Evolutionary conservation across 225 moss, liverwort and hornwort genomes (phyloP).

Genomic region (Pleurozium schreberi): DNA sequence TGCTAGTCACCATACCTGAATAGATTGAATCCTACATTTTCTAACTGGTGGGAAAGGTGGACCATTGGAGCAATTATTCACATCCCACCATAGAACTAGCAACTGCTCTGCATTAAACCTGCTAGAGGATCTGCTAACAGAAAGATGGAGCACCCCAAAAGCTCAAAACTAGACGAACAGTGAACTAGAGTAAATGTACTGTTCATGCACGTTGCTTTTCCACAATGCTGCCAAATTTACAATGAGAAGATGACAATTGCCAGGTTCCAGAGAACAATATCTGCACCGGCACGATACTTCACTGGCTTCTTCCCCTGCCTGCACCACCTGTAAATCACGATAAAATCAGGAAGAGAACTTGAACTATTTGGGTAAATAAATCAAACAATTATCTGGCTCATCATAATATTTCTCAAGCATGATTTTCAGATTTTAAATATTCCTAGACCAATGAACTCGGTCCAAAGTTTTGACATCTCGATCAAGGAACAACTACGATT

Average conservation of each 20-base stretch:
- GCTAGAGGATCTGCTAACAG: not conserved
- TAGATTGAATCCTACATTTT: conserved; percentile 1
- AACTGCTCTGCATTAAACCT: not conserved
- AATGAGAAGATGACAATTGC: not conserved
- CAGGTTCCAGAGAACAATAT: not conserved
- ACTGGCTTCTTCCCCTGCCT: conserved; percentile 43
- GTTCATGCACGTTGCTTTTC: not conserved
- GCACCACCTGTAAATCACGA: conserved; percentile 22
- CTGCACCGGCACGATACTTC: not conserved
- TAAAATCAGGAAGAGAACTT: not conserved
- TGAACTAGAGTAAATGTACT: not conserved
- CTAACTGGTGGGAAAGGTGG: not conserved
- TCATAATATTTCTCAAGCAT: not conserved
- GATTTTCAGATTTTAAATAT: not conserved
- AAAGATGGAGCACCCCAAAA: not conserved
- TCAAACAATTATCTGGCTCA: not conserved
- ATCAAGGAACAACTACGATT: not conserved
- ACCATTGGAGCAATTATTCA: not conserved
- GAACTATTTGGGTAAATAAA: not conserved
- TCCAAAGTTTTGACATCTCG: not conserved
- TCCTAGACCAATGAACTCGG: not conserved
- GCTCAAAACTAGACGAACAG: not conserved
- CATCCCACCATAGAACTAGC: not conserved
- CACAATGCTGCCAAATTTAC: conserved; percentile 11
- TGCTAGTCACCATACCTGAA: conserved; percentile 1